Percentiles rank a stretch among this genome's conserved stretches.
Evolutionary conservation across 805 yeast genomes (phyloP).

Genomic region (Candida taoyuanica): DNA sequence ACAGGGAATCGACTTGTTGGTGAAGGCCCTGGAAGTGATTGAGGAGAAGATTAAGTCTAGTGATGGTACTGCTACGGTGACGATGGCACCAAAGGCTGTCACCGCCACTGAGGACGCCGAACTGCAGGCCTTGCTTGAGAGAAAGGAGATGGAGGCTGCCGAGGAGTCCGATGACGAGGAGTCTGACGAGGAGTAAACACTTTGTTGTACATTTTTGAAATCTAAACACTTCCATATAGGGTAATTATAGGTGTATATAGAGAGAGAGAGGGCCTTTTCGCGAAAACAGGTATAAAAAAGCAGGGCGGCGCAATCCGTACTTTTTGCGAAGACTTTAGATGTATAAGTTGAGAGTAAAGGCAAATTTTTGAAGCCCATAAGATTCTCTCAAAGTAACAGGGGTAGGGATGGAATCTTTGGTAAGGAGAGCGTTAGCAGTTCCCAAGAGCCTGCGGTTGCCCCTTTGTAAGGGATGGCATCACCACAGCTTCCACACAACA

Average conservation of each 20-base stretch:
- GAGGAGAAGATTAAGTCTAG: constrained; percentile 60
- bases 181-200: constrained; percentile 26
- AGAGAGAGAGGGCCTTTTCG: no score
- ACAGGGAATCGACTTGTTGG: constrained; percentile 76
- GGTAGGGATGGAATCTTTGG: no score
- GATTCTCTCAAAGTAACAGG: no score
- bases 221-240: not conserved
- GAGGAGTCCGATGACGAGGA: constrained; percentile 75
- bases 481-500: not conserved
- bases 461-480: not conserved
- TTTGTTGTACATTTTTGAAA: not conserved
- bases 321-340: no score
- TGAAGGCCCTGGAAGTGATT: constrained; percentile 74
- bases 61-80: constrained; percentile 86
- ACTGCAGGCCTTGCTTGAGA: constrained; percentile 90
- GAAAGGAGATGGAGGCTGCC: constrained; percentile 80
- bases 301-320: no score
- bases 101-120: constrained; percentile 98
- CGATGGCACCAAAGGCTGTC: constrained; percentile 98
- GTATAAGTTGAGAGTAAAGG: no score
- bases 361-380: no score
- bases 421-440: no score
- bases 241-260: no score
- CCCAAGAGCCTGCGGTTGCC: no score
- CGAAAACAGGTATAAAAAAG: no score